Conservation (phyloP, 2,329 filamentous ascomycete genomes). For the Capronia coronata region DNA sequence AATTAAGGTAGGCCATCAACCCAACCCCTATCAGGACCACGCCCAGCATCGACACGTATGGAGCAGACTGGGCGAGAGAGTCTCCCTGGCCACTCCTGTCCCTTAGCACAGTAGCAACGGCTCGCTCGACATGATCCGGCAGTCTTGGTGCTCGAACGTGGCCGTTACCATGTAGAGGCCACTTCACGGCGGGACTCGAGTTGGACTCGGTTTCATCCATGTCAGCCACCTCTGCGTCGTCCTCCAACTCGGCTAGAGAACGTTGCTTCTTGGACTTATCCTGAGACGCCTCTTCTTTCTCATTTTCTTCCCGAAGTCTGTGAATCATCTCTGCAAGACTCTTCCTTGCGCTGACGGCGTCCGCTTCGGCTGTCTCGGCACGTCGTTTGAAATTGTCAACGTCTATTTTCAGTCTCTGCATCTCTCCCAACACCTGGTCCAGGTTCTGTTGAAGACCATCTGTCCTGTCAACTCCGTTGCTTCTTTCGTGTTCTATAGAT, state of each 20-base stretch:
- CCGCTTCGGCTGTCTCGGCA: slow-evolving; percentile 73
- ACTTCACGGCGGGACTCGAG: slow-evolving; percentile 11
- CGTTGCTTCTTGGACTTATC: slow-evolving; percentile 2
- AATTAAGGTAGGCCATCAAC: slow-evolving; percentile 79
- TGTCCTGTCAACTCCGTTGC: slow-evolving; percentile 37
- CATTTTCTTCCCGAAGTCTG: slow-evolving; percentile 61
- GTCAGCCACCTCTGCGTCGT: not conserved
- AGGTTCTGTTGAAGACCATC: slow-evolving; percentile 61
- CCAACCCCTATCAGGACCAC: slow-evolving; percentile 76
- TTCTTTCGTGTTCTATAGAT: slow-evolving; percentile 23
- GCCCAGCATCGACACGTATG: slow-evolving; percentile 74
- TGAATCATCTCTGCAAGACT: slow-evolving; percentile 82
- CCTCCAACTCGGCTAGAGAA: not conserved
- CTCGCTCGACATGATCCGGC: slow-evolving; percentile 33
- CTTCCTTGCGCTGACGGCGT: slow-evolving; percentile 64
- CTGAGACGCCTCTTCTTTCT: slow-evolving; percentile 9
- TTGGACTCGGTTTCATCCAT: slow-evolving; percentile 1
- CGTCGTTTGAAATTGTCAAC: slow-evolving; percentile 70
- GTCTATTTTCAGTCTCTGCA: slow-evolving; percentile 72
- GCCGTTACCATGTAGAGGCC: slow-evolving; percentile 32
- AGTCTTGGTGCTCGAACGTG: slow-evolving; percentile 46
- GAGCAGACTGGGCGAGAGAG: slow-evolving; percentile 52
- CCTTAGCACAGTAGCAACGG: slow-evolving; percentile 37
- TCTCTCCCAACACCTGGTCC: slow-evolving; percentile 69
- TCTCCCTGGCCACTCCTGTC: slow-evolving; percentile 37